Evolutionary conservation across 2,329 filamentous ascomycete species (phyloP), one percentile per base, ranked within the genome.

Genomic region (Cladosporium sp.): DNA sequence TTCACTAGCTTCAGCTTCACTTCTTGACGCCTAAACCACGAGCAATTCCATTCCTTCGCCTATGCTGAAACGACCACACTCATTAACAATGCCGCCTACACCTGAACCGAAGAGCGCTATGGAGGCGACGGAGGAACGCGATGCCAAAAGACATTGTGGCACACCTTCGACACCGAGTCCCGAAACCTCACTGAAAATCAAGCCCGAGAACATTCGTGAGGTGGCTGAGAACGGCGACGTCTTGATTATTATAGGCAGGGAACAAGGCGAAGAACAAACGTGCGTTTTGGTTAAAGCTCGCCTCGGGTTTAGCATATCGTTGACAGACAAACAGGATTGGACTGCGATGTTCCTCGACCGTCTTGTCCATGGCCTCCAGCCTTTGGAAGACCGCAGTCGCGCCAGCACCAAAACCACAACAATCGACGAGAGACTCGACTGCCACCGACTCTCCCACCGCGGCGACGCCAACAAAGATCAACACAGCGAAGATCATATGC

Each of bases 261-360:
- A 57, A 18, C 52, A 55, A 2, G 55, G 53, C 3, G 44, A 55
- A 18, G 49, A 57, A 13, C 45, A 53, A 35, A 37, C 34, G 52
- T 52, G 10, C 45, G 49, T 42, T 22, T 18, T 7, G 11, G 13
- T 6, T 16, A 32, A n/a, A 9, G 40, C 35, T 1, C 14, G 16
- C 37, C 49, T 22, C 46, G 49, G 22, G 46, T 28, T 8, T 40
- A 9, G 16, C 35, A n/a, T n/a, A 38, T 28, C 22, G 7, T 11
- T 38, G 35, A 38, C n/a, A 38, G n/a, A n/a, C 35, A 7, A 9
- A 18, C 37, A 54, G 50, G 10, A 54, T 57, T 16, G 57, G 58
- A 44, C 53, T 65, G 40, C 62, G 58, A 22, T 57, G 58, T 46
- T 63, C 59, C 9, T 59, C 56, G 14, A 43, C 52, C 38, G 52